Evolutionary conservation across 768 basidiomycete genomes (phyloP).

Genomic region (Leccinum incarnatum): DNA sequence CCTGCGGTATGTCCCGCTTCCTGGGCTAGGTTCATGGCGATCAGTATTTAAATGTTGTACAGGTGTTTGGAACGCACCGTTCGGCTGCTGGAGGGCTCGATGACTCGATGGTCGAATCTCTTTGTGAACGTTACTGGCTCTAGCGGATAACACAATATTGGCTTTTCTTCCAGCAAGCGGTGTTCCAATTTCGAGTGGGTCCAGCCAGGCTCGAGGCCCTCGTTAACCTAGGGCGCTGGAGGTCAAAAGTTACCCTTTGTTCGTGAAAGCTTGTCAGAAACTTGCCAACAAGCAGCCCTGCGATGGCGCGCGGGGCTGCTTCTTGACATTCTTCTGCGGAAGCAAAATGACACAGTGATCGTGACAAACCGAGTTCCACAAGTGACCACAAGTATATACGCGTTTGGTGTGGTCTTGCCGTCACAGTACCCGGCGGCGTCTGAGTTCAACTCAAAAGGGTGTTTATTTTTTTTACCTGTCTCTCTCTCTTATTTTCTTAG

Average conservation of each 20-base stretch:
- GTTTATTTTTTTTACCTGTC: conserved; percentile 5
- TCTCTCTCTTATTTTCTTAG: conserved; percentile 1
- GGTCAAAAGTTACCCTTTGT: conserved; percentile 7
- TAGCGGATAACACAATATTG: neutral
- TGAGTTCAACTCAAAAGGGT: conserved; percentile 18
- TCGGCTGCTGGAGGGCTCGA: neutral
- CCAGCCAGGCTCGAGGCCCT: neutral
- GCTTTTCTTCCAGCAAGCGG: conserved; percentile 4
- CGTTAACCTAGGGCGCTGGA: neutral
- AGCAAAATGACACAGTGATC: conserved; percentile 15
- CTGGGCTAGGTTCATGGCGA: no score
- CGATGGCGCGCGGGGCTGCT: neutral
- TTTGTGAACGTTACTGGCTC: neutral
- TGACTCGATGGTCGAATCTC: neutral
- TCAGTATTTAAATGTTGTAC: conserved; percentile 1
- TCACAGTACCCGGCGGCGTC: conserved; percentile 22
- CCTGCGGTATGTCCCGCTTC: neutral
- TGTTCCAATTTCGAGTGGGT: conserved; percentile 16
- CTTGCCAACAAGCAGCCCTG: neutral
- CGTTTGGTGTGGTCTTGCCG: conserved; percentile 29
- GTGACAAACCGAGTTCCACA: conserved; percentile 18
- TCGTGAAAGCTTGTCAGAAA: neutral
- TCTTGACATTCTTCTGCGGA: conserved; percentile 8
- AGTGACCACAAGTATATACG: conserved; percentile 10
- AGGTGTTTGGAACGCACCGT: conserved; percentile 5